These are phyloP conservation scores for Carex myosuroides DNA, from an alignment of 176 grass and related monocot genomes.

Conservation along the genomic window DNA sequence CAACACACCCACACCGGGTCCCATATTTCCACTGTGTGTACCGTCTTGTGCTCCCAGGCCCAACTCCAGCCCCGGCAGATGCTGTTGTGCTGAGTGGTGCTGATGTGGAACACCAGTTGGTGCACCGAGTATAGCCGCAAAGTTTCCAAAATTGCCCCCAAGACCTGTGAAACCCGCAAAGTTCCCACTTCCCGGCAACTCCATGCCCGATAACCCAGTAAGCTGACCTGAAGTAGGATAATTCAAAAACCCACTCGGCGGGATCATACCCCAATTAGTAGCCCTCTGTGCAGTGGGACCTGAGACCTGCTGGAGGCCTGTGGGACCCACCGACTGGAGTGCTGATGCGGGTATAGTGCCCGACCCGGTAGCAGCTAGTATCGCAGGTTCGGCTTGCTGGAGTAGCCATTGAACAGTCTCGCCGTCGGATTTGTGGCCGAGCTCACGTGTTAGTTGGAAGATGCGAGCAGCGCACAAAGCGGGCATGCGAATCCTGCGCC, in stretches of 20 bases:
- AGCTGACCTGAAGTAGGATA: slow-evolving; percentile 5
- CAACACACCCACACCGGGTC: slow-evolving; percentile 10
- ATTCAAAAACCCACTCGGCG: slow-evolving; percentile 4
- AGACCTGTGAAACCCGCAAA: slow-evolving; percentile 13
- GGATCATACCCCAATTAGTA: slow-evolving; percentile 14
- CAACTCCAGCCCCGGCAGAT: slow-evolving; percentile 35
- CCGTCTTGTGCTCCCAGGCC: slow-evolving; percentile 22
- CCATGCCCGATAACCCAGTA: slow-evolving; percentile 8
- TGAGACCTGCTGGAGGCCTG: not conserved
- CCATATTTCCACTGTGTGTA: slow-evolving; percentile 13
- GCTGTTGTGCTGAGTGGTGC: slow-evolving; percentile 17
- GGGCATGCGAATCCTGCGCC: slow-evolving; percentile 43
- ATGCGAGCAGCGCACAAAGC: slow-evolving; percentile 42
- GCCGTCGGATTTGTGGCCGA: slow-evolving; percentile 44
- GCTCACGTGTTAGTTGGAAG: slow-evolving; percentile 40
- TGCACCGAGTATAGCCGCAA: slow-evolving; percentile 25
- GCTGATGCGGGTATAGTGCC: slow-evolving; percentile 41
- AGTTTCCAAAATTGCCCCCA: slow-evolving; percentile 24
- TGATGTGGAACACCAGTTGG: slow-evolving; percentile 2
- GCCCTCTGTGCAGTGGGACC: not conserved
- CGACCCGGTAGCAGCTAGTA: slow-evolving; percentile 34
- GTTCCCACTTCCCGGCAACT: slow-evolving; percentile 9
- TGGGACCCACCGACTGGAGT: slow-evolving; percentile 21
- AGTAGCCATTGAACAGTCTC: slow-evolving; percentile 49
- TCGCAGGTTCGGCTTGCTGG: slow-evolving; percentile 40